Base-by-base conservation (phyloP, 73 alveolate species). In the Paramecium primaurelia region DNA sequence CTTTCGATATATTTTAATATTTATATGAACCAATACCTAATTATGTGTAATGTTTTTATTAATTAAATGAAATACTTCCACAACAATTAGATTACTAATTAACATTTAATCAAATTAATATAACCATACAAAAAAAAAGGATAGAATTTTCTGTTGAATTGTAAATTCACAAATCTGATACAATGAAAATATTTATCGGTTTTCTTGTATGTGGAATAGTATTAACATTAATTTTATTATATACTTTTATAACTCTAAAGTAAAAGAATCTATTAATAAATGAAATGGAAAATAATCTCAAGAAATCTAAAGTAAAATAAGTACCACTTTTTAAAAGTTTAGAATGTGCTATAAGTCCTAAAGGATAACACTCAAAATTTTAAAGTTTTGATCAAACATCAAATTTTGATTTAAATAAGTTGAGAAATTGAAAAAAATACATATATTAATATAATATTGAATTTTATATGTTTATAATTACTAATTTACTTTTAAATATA, bases 341-440 rank as follows among this genome's bases (percentile, higher is more conserved):
- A 26, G 84, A 64, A 34, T 64, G 84, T 28, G 49, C 30, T 2
- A 34, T 26, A 9, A 64, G 84, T 34, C 84, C 84, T 14, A 64
- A 64, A 20, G 49, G 47, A 64, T 64, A 28, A n/a, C 84, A 64
- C 14, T 64, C 84, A 28, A 64, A 64, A 64, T 51, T 64, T 64
- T 64, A 64, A 64, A 64, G 84, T 64, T 64, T 64, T 6, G 84
- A 64, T 32, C 47, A 64, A 64, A 64, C 84, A 12, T 64, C 84
- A 26, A 64, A 64, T 64, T 64, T 64, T 28, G 84, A 64, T 64
- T 14, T 64, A 54, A 54, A 54, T 18, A 54, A n/a, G 14, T 16
- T 7, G 14, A 54, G 69, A 54, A 54, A 54, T 54, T 54, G 69
- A 54, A 18, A 16, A 16, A 22, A 22, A 22, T 22, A 54, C 20